Base-by-base conservation (phyloP, 2,329 filamentous ascomycete genomes). In the Nemania sp. region DNA sequence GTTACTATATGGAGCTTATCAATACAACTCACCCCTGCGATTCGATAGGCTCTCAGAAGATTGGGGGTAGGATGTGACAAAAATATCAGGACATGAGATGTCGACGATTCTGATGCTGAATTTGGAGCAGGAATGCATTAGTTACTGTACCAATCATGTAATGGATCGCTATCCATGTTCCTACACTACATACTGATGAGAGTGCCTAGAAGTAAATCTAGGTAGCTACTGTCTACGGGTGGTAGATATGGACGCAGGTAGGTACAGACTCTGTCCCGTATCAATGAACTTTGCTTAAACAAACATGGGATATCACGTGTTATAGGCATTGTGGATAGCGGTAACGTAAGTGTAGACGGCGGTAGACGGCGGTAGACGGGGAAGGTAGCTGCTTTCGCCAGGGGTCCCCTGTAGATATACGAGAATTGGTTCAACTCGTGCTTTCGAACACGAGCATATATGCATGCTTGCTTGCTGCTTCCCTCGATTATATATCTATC, bases 381-480 rank as follows among this genome's bases (percentile, higher is more conserved):
- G 32, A 11, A 35, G 45, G 5, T 24, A 49, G 57, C 66, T 57
- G 45, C 45, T 18, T 22, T 53, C 56, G 43, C 24, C 35, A 62
- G 57, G 66, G 63, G 27, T 59, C 53, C 58, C 57, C 63, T 66
- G 58, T 20, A 54, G 51, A 27, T 51, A 64, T 69, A 69, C 61
- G 67, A 67, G 64, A 49, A 61, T 32, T 32, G 59, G 54, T 7
- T 7, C 55, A 8, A 32, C 55, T 45, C 5, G 41, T 55, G 54
- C 22, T 52, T 41, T 26, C 57, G 62, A 68, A 70, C 68, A 70
- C 68, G 65, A 70, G 62, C 55, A 55, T 41, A 38, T 59, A 61
- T 27, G 68, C 68, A 67, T 62, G 55, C 11, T 56, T 18, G n/a
- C 20, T 53, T 10, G 49, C 60, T 60, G 35, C 47, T 51, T 60